phyloP scores from a whole-genome alignment of 2,329 filamentous ascomycete genomes.

The Fusarium compactum region DNA sequence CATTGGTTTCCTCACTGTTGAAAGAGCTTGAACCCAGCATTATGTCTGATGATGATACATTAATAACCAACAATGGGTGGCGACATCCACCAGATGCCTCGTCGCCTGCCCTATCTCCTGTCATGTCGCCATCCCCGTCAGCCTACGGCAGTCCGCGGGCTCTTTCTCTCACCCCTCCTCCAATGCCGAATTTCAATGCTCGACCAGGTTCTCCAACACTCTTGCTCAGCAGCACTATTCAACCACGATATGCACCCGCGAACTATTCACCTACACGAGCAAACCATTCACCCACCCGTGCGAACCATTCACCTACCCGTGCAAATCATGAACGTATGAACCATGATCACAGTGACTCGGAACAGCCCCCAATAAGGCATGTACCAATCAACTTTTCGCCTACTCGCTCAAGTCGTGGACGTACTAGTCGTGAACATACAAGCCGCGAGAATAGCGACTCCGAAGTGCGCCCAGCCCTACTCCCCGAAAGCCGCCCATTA shows the following conservation, averaged over 20 bases:
- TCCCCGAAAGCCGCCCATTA: slow-evolving; percentile 52
- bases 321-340: slow-evolving; percentile 13
- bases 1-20: slow-evolving; percentile 86
- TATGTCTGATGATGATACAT: slow-evolving; percentile 67
- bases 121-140: slow-evolving; percentile 72
- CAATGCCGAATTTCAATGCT: slow-evolving; percentile 63
- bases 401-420: slow-evolving; percentile 34
- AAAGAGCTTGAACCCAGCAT: slow-evolving; percentile 84
- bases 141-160: slow-evolving; percentile 75
- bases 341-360: slow-evolving; percentile 17
- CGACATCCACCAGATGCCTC: slow-evolving; percentile 53
- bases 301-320: slow-evolving; percentile 12
- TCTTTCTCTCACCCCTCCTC: slow-evolving; percentile 76
- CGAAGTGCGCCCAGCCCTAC: slow-evolving; percentile 36
- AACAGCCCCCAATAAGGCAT: slow-evolving; percentile 64
- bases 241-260: slow-evolving; percentile 79
- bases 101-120: slow-evolving; percentile 77
- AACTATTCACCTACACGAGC: slow-evolving; percentile 72
- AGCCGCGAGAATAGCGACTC: slow-evolving; percentile 39
- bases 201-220: slow-evolving; percentile 74
- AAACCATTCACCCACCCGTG: slow-evolving; percentile 2
- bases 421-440: slow-evolving; percentile 11
- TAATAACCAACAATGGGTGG: slow-evolving; percentile 44
- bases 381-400: slow-evolving; percentile 72
- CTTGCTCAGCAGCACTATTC: slow-evolving; percentile 76